Conservation (phyloP, 176 grass and related monocot species). For the Oryza rufipogon region DNA sequence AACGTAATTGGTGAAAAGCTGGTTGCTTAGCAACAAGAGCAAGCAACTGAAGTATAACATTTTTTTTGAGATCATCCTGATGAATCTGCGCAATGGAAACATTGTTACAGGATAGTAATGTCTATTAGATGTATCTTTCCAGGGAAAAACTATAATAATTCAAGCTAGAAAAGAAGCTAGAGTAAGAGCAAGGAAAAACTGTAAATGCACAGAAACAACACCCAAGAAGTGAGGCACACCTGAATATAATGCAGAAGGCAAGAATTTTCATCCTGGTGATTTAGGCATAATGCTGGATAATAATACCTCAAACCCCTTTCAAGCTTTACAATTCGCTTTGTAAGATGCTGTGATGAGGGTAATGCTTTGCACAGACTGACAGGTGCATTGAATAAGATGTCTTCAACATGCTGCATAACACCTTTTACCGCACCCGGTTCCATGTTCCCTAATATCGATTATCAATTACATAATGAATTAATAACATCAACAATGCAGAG, state of each 20-base stretch:
- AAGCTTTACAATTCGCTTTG: constrained; percentile 81
- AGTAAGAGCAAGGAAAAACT: not conserved
- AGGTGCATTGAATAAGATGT: constrained; percentile 56
- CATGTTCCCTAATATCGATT: constrained; percentile 58
- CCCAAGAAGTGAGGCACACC: constrained; percentile 44
- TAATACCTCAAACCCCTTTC: constrained; percentile 73
- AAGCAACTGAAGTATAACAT: constrained; percentile 85
- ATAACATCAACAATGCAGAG: constrained; percentile 15
- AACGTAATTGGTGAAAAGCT: constrained; percentile 93
- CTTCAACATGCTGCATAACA: constrained; percentile 61
- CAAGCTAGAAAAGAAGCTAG: not conserved
- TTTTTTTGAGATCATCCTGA: constrained; percentile 91
- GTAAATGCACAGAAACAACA: constrained; percentile 15
- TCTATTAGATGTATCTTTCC: not conserved
- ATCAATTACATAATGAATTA: constrained; percentile 18
- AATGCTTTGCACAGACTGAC: constrained; percentile 52
- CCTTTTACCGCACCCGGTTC: constrained; percentile 58
- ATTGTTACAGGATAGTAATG: constrained; percentile 32
- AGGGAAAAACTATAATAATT: constrained; percentile 1
- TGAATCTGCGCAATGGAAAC: constrained; percentile 59
- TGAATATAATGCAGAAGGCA: constrained; percentile 90
- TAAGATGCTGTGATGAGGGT: constrained; percentile 67
- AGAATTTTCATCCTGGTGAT: constrained; percentile 91
- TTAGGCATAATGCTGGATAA: constrained; percentile 64
- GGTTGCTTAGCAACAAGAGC: constrained; percentile 87